Base-by-base conservation (phyloP, 306 rosid genomes). In the Mimosa bimucronata region DNA sequence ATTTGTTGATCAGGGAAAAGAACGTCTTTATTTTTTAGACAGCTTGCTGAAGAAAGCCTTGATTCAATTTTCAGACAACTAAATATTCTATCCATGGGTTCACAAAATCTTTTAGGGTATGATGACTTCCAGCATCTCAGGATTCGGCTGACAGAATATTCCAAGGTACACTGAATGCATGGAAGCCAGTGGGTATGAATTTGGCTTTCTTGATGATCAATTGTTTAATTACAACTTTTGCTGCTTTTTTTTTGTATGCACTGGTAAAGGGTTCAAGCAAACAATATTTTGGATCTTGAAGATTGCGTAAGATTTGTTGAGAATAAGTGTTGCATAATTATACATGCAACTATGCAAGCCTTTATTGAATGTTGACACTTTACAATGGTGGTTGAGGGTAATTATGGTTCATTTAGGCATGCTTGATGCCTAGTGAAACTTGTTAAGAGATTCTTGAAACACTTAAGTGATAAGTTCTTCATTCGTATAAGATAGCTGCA, bases 71-170 rank as follows among this genome's bases (percentile, higher is more conserved):
- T 88, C 81, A 85, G 79, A 87, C 80, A 74, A 77, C 65, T 87
- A 74, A 76, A 78, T 70, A 55, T 77, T 78, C 85, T 77, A 66
- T 78, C 87, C 31, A 44, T 75, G 65, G 74, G 82, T 82, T 87
- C 84, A 48, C 71, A 67, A 53, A 62, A 77, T 79, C 75, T 84
- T 81, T 76, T 85, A 2, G 87, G 70, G 55, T 81, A 83, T 77
- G 71, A 78, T 55, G 88, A 87, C 74, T 80, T 87, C 77, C 80
- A 74, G 58, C 82, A 83, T 85, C 83, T 87, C 82, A 83, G 90
- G 84, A 87, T 93, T 87, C 90, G 97, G 64, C 74, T 93, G 86
- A 89, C 94, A 53, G 85, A 89, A 72, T 86, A 81, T 86, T 89
- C 94, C 6, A 69, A 87, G 98, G 98, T 93, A 83, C 60, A 66